Evolutionary conservation across 805 yeast species (phyloP), one percentile per base, ranked within the genome.

Genomic region (Millerago galiae): DNA sequence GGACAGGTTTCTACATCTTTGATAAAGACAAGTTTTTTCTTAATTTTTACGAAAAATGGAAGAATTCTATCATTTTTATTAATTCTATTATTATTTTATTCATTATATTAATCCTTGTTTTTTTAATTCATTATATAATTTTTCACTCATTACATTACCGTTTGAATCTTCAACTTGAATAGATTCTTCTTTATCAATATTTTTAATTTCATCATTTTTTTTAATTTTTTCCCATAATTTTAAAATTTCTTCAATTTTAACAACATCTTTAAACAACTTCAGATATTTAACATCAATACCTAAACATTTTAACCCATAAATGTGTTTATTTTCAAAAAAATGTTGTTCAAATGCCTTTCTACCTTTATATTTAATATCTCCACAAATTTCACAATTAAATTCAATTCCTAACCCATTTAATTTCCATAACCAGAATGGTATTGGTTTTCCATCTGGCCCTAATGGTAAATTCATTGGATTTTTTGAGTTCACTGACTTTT

Each of bases 401-500:
- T 74, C 77, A 34, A 76, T 72, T 43, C 84, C 84, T 10, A 90
- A 68, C 0, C 99, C 99, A 54, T 88, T 89, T 35, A 90, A 67
- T 60, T 90, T 93, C 70, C 79, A 90, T 25, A 93, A 67, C 99
- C 99, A 93, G 42, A 72, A 78, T 2, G 99, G 99, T 25, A 93
- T 87, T 1, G 97, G 97, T 33, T 72, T 74, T 0, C 97, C 97
- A 61, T 90, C 97, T 15, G 85, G 74, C 0, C 95, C 98, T 0
- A 86, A 40, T 0, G 96, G 95, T 42, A 86, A 60, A 43, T 81
- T 76, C 43, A 75, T 65, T 15, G 81, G 78, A 46, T 72, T 71
- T 40, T 52, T 26, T 8, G 16, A 60, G 15, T 30, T 21, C 3
- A 31, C 18, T 24, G 51, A 54, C 3, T 41, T 24, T 59, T 16